Conservation (phyloP, 108 stramenopile species). For the Nitzschia sp. region DNA sequence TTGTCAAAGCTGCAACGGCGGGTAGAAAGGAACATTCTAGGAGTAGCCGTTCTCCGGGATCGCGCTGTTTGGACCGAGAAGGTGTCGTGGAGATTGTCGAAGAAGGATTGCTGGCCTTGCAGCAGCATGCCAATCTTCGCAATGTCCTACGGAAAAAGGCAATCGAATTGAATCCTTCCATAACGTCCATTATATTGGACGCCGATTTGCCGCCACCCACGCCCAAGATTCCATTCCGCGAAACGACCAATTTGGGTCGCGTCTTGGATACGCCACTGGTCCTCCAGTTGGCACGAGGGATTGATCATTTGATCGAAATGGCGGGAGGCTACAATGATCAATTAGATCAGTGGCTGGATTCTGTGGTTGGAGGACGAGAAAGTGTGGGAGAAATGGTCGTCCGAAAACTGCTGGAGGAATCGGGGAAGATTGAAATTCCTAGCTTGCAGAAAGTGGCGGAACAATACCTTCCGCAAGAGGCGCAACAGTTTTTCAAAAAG, state of each 20-base stretch:
- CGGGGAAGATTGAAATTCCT: conserved; percentile 21
- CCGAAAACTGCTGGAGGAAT: conserved; percentile 14
- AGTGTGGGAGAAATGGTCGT: conserved; percentile 30
- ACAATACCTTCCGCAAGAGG: conserved; percentile 6
- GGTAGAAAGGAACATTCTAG: too few relatives aligned
- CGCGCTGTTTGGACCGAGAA: conserved; percentile 16
- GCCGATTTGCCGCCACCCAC: conserved; percentile 21
- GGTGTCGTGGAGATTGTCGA: conserved; percentile 15
- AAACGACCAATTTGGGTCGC: conserved; percentile 22
- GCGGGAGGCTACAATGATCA: conserved; percentile 39
- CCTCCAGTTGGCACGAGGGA: conserved; percentile 12
- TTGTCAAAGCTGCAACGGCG: too few relatives aligned
- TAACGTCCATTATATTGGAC: conserved; percentile 29
- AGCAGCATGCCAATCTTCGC: conserved; percentile 10
- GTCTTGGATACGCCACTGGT: conserved; percentile 27
- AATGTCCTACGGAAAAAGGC: conserved; percentile 22
- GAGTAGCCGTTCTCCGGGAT: too few relatives aligned
- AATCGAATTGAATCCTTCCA: conserved; percentile 14
- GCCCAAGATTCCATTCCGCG: conserved; percentile 3
- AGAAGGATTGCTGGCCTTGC: conserved; percentile 16
- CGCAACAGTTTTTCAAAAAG: neutral
- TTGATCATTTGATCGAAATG: conserved; percentile 34
- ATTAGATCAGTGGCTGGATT: conserved; percentile 42
- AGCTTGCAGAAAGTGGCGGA: neutral
- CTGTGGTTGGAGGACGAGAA: conserved; percentile 2